Evolutionary conservation across 2,329 filamentous ascomycete genomes (phyloP).

Genomic region (Pyricularia grisea): DNA sequence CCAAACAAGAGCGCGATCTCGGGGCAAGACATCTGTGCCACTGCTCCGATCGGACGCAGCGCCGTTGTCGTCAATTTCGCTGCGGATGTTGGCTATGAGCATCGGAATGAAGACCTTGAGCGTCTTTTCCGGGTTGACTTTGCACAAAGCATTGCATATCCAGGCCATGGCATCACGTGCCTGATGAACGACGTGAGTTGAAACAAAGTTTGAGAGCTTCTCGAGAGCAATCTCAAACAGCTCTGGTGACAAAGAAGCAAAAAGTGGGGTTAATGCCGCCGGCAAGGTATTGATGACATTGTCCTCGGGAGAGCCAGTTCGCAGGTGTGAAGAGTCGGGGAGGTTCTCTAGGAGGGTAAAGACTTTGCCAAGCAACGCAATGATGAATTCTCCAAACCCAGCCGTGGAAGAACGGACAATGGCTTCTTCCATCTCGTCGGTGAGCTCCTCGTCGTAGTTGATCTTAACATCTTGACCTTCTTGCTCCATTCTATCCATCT

Average conservation of each 20-base stretch:
- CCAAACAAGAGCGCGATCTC: slow-evolving; percentile 91
- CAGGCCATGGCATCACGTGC: slow-evolving; percentile 97
- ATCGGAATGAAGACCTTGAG: slow-evolving; percentile 85
- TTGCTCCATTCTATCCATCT: slow-evolving; percentile 88
- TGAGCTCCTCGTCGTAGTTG: slow-evolving; percentile 73
- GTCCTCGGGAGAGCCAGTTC: slow-evolving; percentile 88
- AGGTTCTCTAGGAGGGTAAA: slow-evolving; percentile 94
- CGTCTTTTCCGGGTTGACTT: slow-evolving; percentile 89
- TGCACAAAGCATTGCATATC: slow-evolving; percentile 93
- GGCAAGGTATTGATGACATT: slow-evolving; percentile 94
- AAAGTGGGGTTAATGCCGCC: slow-evolving; percentile 80
- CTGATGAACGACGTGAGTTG: slow-evolving; percentile 92
- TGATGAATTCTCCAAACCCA: slow-evolving; percentile 84
- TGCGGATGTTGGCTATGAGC: slow-evolving; percentile 82
- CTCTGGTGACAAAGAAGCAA: slow-evolving; percentile 84
- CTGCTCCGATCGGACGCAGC: slow-evolving; percentile 91
- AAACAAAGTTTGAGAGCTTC: slow-evolving; percentile 86
- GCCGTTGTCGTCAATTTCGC: slow-evolving; percentile 93
- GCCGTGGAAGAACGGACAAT: slow-evolving; percentile 92
- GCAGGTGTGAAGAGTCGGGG: slow-evolving; percentile 78
- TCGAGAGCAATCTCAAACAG: slow-evolving; percentile 87
- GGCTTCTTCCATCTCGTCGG: slow-evolving; percentile 75
- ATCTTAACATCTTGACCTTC: slow-evolving; percentile 79
- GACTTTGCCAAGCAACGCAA: slow-evolving; percentile 84
- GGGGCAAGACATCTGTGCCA: slow-evolving; percentile 83